Conservation (phyloP, 495 filamentous ascomycete genomes). For the Venustampulla echinocandica region DNA sequence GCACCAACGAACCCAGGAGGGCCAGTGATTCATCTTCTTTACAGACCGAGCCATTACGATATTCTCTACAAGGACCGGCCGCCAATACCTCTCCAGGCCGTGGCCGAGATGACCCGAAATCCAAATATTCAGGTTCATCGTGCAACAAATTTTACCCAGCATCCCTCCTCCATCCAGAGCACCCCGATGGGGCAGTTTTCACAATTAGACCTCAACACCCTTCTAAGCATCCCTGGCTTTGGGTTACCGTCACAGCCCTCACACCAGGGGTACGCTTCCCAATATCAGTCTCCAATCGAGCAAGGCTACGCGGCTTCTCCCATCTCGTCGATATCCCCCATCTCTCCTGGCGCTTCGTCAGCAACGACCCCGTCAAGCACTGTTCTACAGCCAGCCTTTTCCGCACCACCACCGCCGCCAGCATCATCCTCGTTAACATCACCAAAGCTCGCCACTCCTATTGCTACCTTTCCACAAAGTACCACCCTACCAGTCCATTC, state of each 20-base stretch:
- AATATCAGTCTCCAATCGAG: conserved; percentile 14
- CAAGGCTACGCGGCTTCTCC: conserved; percentile 17
- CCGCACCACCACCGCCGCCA: conserved; percentile 35
- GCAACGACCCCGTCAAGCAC: conserved; percentile 23
- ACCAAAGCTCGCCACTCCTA: conserved; percentile 18
- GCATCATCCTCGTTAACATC: conserved; percentile 28
- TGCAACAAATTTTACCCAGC: conserved; percentile 30
- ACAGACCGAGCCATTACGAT: conserved; percentile 83
- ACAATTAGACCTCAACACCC: conserved; percentile 29
- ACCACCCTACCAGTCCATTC: conserved; percentile 28
- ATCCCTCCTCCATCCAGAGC: conserved; percentile 26
- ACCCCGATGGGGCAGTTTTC: conserved; percentile 32
- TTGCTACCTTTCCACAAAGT: conserved; percentile 21
- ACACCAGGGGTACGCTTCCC: conserved; percentile 15
- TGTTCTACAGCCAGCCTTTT: conserved; percentile 30
- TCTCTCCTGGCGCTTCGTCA: conserved; percentile 25
- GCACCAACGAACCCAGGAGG: conserved; percentile 33
- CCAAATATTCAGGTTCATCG: conserved; percentile 46
- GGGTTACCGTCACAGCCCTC: conserved; percentile 22
- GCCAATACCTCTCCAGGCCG: conserved; percentile 33
- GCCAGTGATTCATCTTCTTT: conserved; percentile 41
- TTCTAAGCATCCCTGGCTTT: conserved; percentile 38
- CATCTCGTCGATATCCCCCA: conserved; percentile 20
- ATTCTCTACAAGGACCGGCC: conserved; percentile 72
- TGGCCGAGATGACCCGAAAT: conserved; percentile 38